Conservation (phyloP, 192 early-diverging fungal genomes). For the Coemansia sp. region DNA sequence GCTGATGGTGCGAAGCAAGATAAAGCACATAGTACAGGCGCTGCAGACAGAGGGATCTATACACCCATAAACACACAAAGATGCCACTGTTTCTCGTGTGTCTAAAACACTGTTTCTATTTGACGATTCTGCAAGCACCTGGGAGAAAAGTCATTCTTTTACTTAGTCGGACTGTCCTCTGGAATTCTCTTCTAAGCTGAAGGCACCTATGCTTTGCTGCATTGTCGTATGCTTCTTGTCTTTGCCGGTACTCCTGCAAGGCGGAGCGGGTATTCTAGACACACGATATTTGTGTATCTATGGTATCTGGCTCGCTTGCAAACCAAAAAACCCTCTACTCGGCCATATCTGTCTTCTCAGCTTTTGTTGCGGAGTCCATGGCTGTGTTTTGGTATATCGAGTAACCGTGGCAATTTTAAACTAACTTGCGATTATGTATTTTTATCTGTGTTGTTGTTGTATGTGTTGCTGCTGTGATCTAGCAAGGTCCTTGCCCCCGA, state of each 20-base stretch:
- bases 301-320: conserved; percentile 50
- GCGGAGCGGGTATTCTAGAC: conserved; percentile 13
- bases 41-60: no score
- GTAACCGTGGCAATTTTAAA: conserved; percentile 42
- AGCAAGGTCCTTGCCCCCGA: conserved; percentile 81
- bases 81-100: not conserved
- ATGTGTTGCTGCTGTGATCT: not conserved
- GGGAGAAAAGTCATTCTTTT: not conserved
- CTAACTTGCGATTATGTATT: not conserved
- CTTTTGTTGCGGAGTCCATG: not conserved
- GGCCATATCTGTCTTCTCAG: not conserved
- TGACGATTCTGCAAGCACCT: not conserved
- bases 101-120: not conserved
- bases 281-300: conserved; percentile 3
- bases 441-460: not conserved
- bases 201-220: not conserved
- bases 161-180: not conserved
- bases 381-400: conserved; percentile 20
- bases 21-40: not conserved
- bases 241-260: conserved; percentile 14
- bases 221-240: not conserved
- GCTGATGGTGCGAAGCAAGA: not conserved
- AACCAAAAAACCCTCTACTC: conserved; percentile 10
- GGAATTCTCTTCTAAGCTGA: no score
- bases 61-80: not conserved